phyloP scores from a whole-genome alignment of 192 early-diverging fungal species.

The Coemansia sp. region DNA sequence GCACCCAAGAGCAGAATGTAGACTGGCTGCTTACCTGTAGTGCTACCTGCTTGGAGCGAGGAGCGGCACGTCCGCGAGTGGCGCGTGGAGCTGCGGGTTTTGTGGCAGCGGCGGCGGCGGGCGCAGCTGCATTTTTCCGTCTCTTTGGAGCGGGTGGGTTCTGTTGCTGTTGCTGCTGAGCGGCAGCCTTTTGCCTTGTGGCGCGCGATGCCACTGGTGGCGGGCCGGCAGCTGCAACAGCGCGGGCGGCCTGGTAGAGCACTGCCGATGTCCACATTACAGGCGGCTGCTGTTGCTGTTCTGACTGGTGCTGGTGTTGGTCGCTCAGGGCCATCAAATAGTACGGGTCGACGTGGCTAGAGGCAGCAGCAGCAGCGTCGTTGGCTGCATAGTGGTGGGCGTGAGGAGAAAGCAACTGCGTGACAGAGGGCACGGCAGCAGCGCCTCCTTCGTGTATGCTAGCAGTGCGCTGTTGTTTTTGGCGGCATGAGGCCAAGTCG shows the following conservation, averaged over 20 bases:
- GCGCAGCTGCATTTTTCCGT: slow-evolving; percentile 40
- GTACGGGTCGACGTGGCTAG: slow-evolving; percentile 25
- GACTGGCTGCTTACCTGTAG: slow-evolving; percentile 19
- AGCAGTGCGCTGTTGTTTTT: not conserved
- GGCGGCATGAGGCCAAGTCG: slow-evolving; percentile 7
- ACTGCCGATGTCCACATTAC: slow-evolving; percentile 32
- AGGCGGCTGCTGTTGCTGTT: slow-evolving; percentile 10
- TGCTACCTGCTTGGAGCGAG: slow-evolving; percentile 31
- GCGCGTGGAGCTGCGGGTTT: slow-evolving; percentile 24
- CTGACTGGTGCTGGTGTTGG: too few species aligned
- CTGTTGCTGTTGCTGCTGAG: slow-evolving; percentile 16
- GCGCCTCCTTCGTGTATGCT: not conserved
- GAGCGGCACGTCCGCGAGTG: slow-evolving; percentile 31
- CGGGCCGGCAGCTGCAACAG: slow-evolving; percentile 21
- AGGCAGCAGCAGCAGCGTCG: slow-evolving; percentile 1
- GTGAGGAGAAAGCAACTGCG: slow-evolving; percentile 1
- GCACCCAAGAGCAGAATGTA: not conserved
- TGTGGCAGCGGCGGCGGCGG: slow-evolving; percentile 1
- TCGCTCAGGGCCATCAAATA: slow-evolving; percentile 19
- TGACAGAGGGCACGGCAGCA: not conserved
- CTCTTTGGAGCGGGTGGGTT: slow-evolving; percentile 23
- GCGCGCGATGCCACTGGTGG: not conserved
- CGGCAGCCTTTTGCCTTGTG: slow-evolving; percentile 7
- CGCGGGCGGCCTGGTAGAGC: slow-evolving; percentile 48
- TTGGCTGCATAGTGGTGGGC: not conserved